These are phyloP conservation scores for Pelargonium australe DNA, from an alignment of 441 rosid species.

Conservation along the genomic window DNA sequence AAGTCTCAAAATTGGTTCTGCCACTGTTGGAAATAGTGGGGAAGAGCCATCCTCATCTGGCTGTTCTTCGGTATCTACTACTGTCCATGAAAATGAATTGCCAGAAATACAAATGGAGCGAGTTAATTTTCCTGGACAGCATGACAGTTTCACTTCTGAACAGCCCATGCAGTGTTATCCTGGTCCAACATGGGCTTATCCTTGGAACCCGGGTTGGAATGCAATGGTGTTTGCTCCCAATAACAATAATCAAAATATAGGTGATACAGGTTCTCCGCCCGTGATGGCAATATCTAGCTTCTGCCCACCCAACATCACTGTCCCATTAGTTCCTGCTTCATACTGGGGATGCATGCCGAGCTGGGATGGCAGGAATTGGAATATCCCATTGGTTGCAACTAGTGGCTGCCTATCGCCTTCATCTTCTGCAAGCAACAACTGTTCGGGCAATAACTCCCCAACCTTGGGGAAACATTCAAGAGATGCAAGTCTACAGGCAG, in stretches of 20 bases:
- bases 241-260: constrained; percentile 21
- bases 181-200: constrained; percentile 41
- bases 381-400: constrained; percentile 27
- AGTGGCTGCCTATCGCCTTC: constrained; percentile 43
- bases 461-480: constrained; percentile 66
- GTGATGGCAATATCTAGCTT: constrained; percentile 50
- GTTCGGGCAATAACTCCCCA: constrained; percentile 47
- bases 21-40: constrained; percentile 24
- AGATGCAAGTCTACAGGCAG: constrained; percentile 33
- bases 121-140: constrained; percentile 21
- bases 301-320: constrained; percentile 45
- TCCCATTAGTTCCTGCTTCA: constrained; percentile 51
- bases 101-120: constrained; percentile 32
- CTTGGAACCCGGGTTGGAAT: constrained; percentile 39
- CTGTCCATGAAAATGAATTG: constrained; percentile 25
- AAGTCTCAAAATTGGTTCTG: constrained; percentile 26
- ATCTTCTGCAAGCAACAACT: constrained; percentile 36
- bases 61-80: constrained; percentile 30
- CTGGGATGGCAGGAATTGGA: constrained; percentile 34
- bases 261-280: constrained; percentile 51
- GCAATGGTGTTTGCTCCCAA: constrained; percentile 21
- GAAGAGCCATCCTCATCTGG: constrained; percentile 35
- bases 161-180: constrained; percentile 34
- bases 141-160: constrained; percentile 21
- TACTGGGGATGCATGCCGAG: constrained; percentile 50